Evolutionary conservation across 768 basidiomycete species (phyloP).

Genomic region (Tulasnella sp.): DNA sequence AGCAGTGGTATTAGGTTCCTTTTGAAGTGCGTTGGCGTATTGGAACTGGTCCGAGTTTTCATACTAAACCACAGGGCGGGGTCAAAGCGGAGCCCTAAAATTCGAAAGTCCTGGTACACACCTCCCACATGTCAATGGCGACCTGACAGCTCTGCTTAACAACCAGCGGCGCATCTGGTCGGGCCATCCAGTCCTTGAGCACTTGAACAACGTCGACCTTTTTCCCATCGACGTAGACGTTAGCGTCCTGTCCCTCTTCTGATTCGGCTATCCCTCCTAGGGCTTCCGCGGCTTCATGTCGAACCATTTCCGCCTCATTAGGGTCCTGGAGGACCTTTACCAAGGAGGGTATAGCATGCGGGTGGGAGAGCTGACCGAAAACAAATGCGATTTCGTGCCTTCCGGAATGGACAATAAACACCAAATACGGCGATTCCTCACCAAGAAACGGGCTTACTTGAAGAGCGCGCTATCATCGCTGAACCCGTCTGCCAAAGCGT

Average conservation of each 20-base stretch:
- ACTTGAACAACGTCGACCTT: slow-evolving; percentile 76
- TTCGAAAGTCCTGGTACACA: slow-evolving; percentile 31
- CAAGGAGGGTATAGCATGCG: slow-evolving; percentile 80
- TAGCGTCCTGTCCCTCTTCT: slow-evolving; percentile 26
- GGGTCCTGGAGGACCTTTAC: slow-evolving; percentile 63
- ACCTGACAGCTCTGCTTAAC: slow-evolving; percentile 95
- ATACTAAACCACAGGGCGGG: slow-evolving; percentile 39
- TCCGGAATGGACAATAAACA: background rate
- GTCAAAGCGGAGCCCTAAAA: slow-evolving; percentile 5
- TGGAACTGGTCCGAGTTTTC: slow-evolving; percentile 78
- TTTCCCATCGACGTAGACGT: slow-evolving; percentile 33
- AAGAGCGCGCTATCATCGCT: slow-evolving; percentile 82
- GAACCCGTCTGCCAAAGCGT: slow-evolving; percentile 88
- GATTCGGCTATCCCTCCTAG: slow-evolving; percentile 79
- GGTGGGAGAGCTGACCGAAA: slow-evolving; percentile 88
- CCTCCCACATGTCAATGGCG: slow-evolving; percentile 97
- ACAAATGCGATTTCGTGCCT: slow-evolving; percentile 99
- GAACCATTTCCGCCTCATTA: slow-evolving; percentile 88
- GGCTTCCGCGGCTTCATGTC: slow-evolving; percentile 97
- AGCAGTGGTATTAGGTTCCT: background rate
- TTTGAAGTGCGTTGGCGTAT: slow-evolving; percentile 50
- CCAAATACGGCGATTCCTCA: background rate
- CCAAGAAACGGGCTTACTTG: slow-evolving; percentile 52
- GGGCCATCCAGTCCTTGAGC: slow-evolving; percentile 73
- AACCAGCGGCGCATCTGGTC: slow-evolving; percentile 73